Evolutionary conservation across 352 stramenopile species (phyloP), one percentile per base, ranked within the genome.

Genomic region (Pythium coloratum): DNA sequence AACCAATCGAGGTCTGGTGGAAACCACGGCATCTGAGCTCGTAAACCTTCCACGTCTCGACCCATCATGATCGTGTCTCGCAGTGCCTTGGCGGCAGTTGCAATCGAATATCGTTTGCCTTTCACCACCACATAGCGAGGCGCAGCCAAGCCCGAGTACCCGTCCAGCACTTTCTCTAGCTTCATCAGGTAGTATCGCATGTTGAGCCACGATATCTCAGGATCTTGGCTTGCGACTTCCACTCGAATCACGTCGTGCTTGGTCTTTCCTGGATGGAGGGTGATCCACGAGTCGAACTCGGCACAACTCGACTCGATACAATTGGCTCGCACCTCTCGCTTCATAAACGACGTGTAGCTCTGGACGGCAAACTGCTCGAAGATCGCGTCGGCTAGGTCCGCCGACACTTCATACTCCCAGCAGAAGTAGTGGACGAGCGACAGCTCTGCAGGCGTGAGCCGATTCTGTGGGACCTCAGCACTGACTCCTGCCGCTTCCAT

Each of bases 281-380:
- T 54, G 30, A 72, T 58, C 24, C 60, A 36, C 3, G 38, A 46
- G 1, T 56, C 54, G 36, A 60, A 72, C 20, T 68, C 60, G 1
- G 33, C 60, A 67, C 51, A 33, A 55, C 59, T 13, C 59, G 36
- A 64, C 38, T 72, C 59, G 20, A 72, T 67, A 3, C 54, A 63
- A 20, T 26, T 33, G 18, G 28, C 38, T 12, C 36, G 36, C 6
- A 62, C 47, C 2, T 10, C 53, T 6, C 66, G 54, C 36, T 61
- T 30, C 13, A 76, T 42, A 13, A 74, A 42, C 1, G 65, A 55
- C 2, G 58, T 73, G 47, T 72, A 70, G 13, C 62, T 76, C 36
- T 68, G 34, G 10, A 78, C 72, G 2, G 65, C 72, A 38, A 78
- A 63, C 14, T 79, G 69, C 34, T 76, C 69, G 32, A 75, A 79